Evolutionary conservation across 305 asterid genomes (phyloP).

Genomic region (Rubia tinctorum): DNA sequence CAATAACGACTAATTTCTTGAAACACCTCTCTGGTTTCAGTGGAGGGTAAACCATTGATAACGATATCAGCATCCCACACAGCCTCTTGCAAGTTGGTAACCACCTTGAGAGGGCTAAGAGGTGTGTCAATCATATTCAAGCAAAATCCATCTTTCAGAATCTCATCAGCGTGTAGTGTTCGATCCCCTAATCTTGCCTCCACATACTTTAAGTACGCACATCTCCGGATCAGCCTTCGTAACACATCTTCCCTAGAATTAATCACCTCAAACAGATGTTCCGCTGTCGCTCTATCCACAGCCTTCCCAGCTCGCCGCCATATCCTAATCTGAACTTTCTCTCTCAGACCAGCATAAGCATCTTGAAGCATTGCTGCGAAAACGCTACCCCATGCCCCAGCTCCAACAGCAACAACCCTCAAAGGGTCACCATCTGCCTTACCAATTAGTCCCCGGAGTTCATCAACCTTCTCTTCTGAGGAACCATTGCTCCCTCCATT

Average conservation of each 20-base stretch:
- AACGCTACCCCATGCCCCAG: slow-evolving; percentile 99
- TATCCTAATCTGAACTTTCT: slow-evolving; percentile 76
- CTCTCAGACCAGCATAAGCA: slow-evolving; percentile 55
- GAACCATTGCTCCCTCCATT: slow-evolving; percentile 50
- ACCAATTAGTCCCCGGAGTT: slow-evolving; percentile 56
- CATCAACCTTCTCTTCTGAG: slow-evolving; percentile 67
- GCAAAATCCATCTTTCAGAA: slow-evolving; percentile 81
- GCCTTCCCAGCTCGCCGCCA: slow-evolving; percentile 84
- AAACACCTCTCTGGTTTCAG: slow-evolving; percentile 75
- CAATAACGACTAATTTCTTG: slow-evolving; percentile 74
- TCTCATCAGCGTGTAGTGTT: slow-evolving; percentile 82
- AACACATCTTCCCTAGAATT: slow-evolving; percentile 88
- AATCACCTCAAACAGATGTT: slow-evolving; percentile 86
- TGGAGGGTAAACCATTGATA: slow-evolving; percentile 82
- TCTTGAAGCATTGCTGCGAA: slow-evolving; percentile 89
- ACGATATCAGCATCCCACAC: slow-evolving; percentile 95
- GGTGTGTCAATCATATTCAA: slow-evolving; percentile 91
- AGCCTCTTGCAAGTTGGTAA: slow-evolving; percentile 91
- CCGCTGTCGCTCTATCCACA: slow-evolving; percentile 76
- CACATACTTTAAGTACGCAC: slow-evolving; percentile 82
- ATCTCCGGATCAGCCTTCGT: slow-evolving; percentile 77
- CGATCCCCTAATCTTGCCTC: slow-evolving; percentile 90
- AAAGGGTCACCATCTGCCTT: slow-evolving; percentile 74
- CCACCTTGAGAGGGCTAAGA: slow-evolving; percentile 81
- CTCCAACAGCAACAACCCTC: slow-evolving; percentile 80